Conservation (phyloP, 331 rosid species). For the Malus hybrid region DNA sequence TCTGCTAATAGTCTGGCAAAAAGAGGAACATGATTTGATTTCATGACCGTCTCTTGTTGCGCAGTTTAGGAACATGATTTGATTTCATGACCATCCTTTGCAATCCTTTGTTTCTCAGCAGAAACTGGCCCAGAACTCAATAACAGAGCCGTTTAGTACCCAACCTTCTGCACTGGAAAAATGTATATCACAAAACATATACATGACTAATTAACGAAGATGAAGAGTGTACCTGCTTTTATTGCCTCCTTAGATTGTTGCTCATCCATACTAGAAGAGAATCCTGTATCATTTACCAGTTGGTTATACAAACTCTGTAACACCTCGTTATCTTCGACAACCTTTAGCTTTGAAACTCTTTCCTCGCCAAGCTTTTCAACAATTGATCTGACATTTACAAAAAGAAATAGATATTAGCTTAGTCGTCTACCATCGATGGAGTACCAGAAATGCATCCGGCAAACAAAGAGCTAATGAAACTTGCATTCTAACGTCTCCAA, state of each 20-base stretch:
- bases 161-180: constrained; percentile 6
- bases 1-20: too few relatives aligned
- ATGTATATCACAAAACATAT: too few relatives aligned
- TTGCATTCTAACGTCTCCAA: not conserved
- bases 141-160: constrained; percentile 22
- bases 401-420: constrained; percentile 17
- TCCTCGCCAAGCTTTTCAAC: constrained; percentile 71
- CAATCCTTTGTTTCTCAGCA: constrained; percentile 83
- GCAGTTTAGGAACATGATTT: too few relatives aligned
- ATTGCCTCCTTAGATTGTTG: constrained; percentile 67
- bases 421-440: not conserved
- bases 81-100: constrained; percentile 21
- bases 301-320: constrained; percentile 66
- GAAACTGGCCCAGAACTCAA: constrained; percentile 46
- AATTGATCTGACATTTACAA: constrained; percentile 43
- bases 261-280: constrained; percentile 59
- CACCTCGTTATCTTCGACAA: constrained; percentile 66
- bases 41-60: too few relatives aligned
- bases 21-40: too few relatives aligned
- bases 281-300: constrained; percentile 35
- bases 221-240: constrained; percentile 54
- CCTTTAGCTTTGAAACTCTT: constrained; percentile 52
- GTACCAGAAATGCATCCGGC: not conserved
- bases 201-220: not conserved
- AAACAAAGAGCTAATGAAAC: too few relatives aligned